A percentile compares a stretch with the other conserved stretches of the same genome.
phyloP scores from a whole-genome alignment of 73 alveolate species.

The Symbiodinium pilosum region DNA sequence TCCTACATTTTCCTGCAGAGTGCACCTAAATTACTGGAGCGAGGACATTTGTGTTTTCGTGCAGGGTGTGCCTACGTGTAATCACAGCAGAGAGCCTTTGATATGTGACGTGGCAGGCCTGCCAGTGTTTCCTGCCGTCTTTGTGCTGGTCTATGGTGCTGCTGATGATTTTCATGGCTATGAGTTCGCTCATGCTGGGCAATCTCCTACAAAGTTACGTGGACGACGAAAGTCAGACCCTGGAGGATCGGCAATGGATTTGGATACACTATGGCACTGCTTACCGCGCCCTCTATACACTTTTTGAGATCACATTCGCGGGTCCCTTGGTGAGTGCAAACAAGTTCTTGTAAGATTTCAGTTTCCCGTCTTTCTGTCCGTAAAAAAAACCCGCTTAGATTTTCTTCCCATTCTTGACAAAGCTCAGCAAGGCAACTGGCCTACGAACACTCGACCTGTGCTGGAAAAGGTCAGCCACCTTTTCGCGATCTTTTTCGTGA shows the following conservation, averaged over 20 bases:
- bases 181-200: constrained; percentile 31
- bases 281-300: neutral
- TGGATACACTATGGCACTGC: neutral
- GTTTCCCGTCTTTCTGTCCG: too few relatives aligned
- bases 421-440: constrained; percentile 31
- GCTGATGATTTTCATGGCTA: constrained; percentile 36
- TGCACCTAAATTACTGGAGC: too few relatives aligned
- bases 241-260: neutral
- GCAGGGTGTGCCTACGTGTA: too few relatives aligned
- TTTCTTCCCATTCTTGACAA: too few relatives aligned
- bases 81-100: too few relatives aligned
- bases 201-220: neutral
- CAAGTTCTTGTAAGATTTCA: too few relatives aligned
- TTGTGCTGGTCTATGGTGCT: constrained; percentile 69
- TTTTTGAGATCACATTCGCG: neutral
- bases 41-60: too few relatives aligned
- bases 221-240: neutral
- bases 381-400: too few relatives aligned
- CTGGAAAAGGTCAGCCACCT: constrained; percentile 61
- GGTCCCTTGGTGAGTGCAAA: neutral
- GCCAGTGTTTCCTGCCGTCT: constrained; percentile 51
- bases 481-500: constrained; percentile 29
- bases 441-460: constrained; percentile 82
- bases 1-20: too few relatives aligned
- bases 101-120: too few relatives aligned